Conservation (phyloP, 192 early-diverging fungal species). For the Gamsiella multidivaricata region DNA sequence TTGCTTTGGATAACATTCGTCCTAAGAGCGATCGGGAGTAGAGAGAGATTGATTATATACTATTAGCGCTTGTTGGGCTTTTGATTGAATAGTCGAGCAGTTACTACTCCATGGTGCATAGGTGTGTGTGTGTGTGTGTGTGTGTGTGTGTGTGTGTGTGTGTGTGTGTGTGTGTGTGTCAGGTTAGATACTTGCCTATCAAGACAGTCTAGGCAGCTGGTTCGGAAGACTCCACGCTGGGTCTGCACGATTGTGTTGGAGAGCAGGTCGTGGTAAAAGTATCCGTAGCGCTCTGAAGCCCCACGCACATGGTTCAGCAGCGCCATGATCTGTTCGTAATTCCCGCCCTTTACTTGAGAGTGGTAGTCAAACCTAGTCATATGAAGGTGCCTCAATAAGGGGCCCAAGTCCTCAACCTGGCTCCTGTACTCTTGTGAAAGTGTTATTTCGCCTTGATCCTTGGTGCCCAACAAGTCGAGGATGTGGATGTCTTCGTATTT, state of each 20-base stretch:
- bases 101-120: too few relatives aligned
- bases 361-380: constrained; percentile 91
- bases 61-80: too few relatives aligned
- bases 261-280: constrained; percentile 74
- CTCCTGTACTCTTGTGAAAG: constrained; percentile 76
- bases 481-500: constrained; percentile 82
- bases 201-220: constrained; percentile 91
- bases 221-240: constrained; percentile 89
- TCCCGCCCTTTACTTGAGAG: constrained; percentile 77
- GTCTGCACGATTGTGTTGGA: constrained; percentile 64
- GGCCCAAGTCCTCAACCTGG: constrained; percentile 54
- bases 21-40: too few relatives aligned
- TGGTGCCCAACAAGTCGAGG: constrained; percentile 81
- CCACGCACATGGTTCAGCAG: constrained; percentile 67
- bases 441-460: constrained; percentile 75
- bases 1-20: constrained; percentile 94
- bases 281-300: constrained; percentile 70
- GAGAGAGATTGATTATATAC: too few relatives aligned
- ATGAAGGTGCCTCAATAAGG: constrained; percentile 57
- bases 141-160: too few relatives aligned
- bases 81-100: too few relatives aligned
- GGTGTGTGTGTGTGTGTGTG: too few relatives aligned
- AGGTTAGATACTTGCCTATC: constrained; percentile 38
- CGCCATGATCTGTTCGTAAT: constrained; percentile 76
- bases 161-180: too few relatives aligned